Percentiles rank a stretch among this genome's conserved stretches.
Conservation (phyloP, 495 filamentous ascomycete genomes). For the Penicillium alfredii region DNA sequence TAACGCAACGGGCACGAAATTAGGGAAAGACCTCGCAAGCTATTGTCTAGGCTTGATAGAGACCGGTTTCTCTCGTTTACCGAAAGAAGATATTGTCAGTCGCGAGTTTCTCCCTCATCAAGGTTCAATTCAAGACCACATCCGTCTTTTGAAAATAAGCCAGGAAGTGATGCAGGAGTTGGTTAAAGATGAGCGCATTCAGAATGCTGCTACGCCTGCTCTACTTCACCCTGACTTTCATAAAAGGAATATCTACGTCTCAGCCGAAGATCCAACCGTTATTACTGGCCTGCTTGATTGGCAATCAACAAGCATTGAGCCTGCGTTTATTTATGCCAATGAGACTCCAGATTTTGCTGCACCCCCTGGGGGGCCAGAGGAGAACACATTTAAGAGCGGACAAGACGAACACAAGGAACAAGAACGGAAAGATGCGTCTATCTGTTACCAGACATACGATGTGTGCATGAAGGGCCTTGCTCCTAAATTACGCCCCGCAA, state of each 20-base stretch:
- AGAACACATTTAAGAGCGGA: constrained; percentile 11
- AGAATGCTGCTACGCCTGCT: constrained; percentile 26
- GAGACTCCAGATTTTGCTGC: constrained; percentile 35
- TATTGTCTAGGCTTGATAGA: no score
- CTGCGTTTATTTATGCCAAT: constrained; percentile 32
- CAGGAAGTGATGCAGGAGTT: constrained; percentile 25
- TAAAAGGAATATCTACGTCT: constrained; percentile 42
- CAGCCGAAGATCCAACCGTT: constrained; percentile 30
- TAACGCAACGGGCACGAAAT: no score
- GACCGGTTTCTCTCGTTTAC: no score
- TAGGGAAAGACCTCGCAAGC: no score
- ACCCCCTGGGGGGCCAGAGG: constrained; percentile 5
- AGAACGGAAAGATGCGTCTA: constrained; percentile 20
- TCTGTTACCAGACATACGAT: constrained; percentile 35
- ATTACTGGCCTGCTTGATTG: constrained; percentile 40
- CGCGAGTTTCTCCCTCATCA: no score
- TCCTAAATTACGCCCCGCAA: constrained; percentile 30
- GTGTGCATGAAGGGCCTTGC: constrained; percentile 28
- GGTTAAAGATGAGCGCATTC: constrained; percentile 24
- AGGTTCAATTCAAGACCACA: constrained; percentile 31
- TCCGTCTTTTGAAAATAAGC: constrained; percentile 25
- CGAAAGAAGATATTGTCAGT: no score
- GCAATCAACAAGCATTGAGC: constrained; percentile 36
- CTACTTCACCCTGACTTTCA: constrained; percentile 37
- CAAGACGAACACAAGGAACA: constrained; percentile 7